Conservation (phyloP, 306 rosid species). For the Citrullus mucosospermus region DNA sequence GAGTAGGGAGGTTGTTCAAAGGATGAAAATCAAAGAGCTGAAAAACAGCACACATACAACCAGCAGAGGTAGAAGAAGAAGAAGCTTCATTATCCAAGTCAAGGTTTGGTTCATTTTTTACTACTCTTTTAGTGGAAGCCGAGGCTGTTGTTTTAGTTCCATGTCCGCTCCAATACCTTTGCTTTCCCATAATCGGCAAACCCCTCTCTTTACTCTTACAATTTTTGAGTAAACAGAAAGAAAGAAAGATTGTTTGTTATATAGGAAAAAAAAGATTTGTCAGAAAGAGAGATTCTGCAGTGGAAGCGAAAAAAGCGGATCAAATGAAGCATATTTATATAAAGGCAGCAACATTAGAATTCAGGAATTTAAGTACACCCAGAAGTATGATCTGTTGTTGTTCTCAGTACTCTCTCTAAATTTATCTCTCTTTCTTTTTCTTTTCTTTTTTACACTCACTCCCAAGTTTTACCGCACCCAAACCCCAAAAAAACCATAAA, state of each 20-base stretch:
- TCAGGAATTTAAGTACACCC: slow-evolving; percentile 37
- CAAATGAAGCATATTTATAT: slow-evolving; percentile 31
- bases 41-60: slow-evolving; percentile 80
- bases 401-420: not conserved
- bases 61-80: slow-evolving; percentile 30
- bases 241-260: not conserved
- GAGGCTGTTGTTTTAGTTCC: slow-evolving; percentile 14
- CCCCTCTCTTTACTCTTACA: not conserved
- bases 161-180: slow-evolving; percentile 39
- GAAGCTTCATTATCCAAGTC: slow-evolving; percentile 10
- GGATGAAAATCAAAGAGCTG: slow-evolving; percentile 77
- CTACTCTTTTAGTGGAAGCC: not conserved
- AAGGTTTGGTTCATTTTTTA: slow-evolving; percentile 21
- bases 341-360: slow-evolving; percentile 31
- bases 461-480: slow-evolving; percentile 29
- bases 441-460: slow-evolving; percentile 48
- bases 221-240: not conserved
- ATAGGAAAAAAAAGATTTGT: not conserved
- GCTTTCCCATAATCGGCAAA: slow-evolving; percentile 42
- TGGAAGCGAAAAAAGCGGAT: slow-evolving; percentile 66
- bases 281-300: slow-evolving; percentile 14
- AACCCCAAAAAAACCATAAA: not conserved
- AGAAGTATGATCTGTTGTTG: not conserved
- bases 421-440: not conserved
- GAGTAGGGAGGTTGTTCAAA: slow-evolving; percentile 26